Evolutionary conservation across 306 rosid genomes (phyloP).

Genomic region (Gynostemma pentaphyllum): DNA sequence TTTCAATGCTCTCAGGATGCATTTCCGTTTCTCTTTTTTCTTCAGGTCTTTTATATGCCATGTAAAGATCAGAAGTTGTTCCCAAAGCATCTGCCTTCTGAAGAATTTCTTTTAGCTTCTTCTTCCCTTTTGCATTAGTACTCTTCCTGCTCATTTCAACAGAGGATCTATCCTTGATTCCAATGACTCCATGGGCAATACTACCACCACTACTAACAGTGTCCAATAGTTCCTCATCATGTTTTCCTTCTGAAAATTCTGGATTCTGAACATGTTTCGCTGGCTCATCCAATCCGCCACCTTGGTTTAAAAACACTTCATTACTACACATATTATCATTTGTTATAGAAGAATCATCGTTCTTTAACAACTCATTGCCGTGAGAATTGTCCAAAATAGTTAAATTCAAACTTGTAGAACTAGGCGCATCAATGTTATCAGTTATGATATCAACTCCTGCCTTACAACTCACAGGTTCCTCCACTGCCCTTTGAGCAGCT

Average conservation of each 20-base stretch:
- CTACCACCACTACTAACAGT: constrained; percentile 20
- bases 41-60: constrained; percentile 82
- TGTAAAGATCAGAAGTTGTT: constrained; percentile 76
- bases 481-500: constrained; percentile 15
- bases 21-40: constrained; percentile 48
- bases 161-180: constrained; percentile 33
- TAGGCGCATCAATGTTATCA: constrained; percentile 16
- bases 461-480: constrained; percentile 20
- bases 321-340: constrained; percentile 23
- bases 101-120: constrained; percentile 52
- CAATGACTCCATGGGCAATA: constrained; percentile 19
- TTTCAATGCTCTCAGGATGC: constrained; percentile 34
- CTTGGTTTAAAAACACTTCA: constrained; percentile 17
- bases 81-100: constrained; percentile 94
- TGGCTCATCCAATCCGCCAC: constrained; percentile 24
- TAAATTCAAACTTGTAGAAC: constrained; percentile 17
- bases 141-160: constrained; percentile 40
- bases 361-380: constrained; percentile 12
- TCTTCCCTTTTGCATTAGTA: constrained; percentile 27
- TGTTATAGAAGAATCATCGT: constrained; percentile 18
- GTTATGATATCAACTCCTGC: constrained; percentile 20
- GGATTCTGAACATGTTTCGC: constrained; percentile 10
- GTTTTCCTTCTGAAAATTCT: constrained; percentile 28
- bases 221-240: constrained; percentile 33
- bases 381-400: constrained; percentile 13